Percentiles rank a stretch among this genome's conserved stretches.
Evolutionary conservation across 139 green algal species (phyloP).

Genomic region (Chlorella sorokiniana): DNA sequence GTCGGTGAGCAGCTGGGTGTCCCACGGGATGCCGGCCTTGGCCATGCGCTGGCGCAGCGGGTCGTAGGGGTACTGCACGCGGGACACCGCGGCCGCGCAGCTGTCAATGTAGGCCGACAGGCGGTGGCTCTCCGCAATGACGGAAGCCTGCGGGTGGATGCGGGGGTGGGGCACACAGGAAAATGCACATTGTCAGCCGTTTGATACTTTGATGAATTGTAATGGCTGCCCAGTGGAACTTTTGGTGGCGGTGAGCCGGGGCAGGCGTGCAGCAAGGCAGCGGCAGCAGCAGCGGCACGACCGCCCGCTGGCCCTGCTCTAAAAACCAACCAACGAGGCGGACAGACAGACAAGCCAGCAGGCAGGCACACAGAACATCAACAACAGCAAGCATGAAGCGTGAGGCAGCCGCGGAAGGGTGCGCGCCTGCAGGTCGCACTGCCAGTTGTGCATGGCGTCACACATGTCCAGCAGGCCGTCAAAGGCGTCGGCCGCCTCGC

Average conservation of each 20-base stretch:
- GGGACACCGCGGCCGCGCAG: background rate
- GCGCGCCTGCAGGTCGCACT: slow-evolving; percentile 4
- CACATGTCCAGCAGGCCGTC: slow-evolving; percentile 3
- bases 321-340: too few relatives aligned
- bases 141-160: background rate
- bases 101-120: slow-evolving; percentile 25
- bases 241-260: too few relatives aligned
- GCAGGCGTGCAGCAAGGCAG: too few relatives aligned
- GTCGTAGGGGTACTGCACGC: slow-evolving; percentile 33
- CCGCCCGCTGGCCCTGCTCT: too few relatives aligned
- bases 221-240: too few relatives aligned
- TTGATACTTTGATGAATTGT: background rate
- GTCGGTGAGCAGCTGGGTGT: slow-evolving; percentile 32
- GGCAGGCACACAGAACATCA: background rate
- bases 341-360: background rate
- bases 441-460: slow-evolving; percentile 17
- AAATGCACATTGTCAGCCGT: background rate
- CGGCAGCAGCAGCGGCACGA: too few relatives aligned
- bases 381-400: background rate
- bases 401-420: background rate
- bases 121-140: slow-evolving; percentile 31
- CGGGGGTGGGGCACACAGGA: background rate
- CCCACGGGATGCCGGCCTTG: slow-evolving; percentile 51
- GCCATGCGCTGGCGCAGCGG: slow-evolving; percentile 31
- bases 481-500: slow-evolving; percentile 2